Conservation (phyloP, 495 filamentous ascomycete species). For the Penicillium flavigenum region DNA sequence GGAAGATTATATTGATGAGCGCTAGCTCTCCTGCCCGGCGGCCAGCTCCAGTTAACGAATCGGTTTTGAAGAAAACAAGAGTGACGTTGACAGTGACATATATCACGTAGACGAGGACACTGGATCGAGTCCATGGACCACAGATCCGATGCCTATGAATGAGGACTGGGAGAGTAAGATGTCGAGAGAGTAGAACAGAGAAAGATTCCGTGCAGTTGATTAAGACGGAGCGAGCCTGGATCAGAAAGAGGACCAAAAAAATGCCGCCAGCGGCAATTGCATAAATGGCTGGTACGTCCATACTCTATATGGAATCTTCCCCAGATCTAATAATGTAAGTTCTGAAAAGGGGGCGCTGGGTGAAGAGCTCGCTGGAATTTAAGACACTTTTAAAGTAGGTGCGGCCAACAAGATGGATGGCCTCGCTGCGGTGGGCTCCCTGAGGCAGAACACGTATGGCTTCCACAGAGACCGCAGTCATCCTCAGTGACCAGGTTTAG, state of each 20-base stretch:
- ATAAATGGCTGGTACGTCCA: too few species aligned
- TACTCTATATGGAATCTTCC: too few species aligned
- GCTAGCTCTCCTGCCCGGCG: constrained; percentile 24
- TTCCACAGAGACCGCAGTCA: too few species aligned
- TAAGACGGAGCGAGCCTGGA: constrained; percentile 12
- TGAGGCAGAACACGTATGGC: too few species aligned
- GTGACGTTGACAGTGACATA: constrained; percentile 23
- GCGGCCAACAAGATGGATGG: too few species aligned
- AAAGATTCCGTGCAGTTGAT: constrained; percentile 13
- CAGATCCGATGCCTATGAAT: constrained; percentile 17
- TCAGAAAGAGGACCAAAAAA: constrained; percentile 19
- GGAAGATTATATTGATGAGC: constrained; percentile 24
- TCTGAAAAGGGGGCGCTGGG: too few species aligned
- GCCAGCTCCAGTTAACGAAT: constrained; percentile 13
- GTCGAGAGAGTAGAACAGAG: constrained; percentile 15
- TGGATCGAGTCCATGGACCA: constrained; percentile 24
- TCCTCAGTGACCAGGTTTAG: too few species aligned
- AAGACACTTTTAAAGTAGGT: too few species aligned
- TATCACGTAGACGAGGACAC: constrained; percentile 16
- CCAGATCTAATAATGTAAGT: too few species aligned
- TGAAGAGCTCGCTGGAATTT: too few species aligned
- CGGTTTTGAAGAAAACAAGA: constrained; percentile 19
- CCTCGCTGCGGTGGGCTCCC: too few species aligned
- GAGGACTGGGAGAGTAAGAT: constrained; percentile 22
- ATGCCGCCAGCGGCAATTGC: constrained; percentile 20